Conservation (phyloP, 805 yeast species). For the Torulaspora maleeae region DNA sequence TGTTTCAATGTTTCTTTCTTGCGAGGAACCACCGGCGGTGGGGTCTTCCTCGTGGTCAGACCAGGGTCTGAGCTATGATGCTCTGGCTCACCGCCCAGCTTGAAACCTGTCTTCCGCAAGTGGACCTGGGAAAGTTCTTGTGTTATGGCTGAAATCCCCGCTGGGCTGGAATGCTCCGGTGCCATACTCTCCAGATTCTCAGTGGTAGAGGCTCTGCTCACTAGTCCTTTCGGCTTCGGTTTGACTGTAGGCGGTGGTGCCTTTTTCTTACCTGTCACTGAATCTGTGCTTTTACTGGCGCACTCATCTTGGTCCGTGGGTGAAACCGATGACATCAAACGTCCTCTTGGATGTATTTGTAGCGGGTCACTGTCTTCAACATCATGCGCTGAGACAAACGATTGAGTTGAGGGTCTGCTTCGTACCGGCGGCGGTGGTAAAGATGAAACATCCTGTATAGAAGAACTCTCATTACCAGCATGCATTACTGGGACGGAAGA, state of each 20-base stretch:
- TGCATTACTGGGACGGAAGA: neutral
- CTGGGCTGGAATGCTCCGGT: neutral
- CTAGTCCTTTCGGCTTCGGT: conserved; percentile 27
- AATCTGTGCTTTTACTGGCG: neutral
- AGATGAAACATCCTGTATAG: conserved; percentile 5
- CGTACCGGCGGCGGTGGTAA: conserved; percentile 31
- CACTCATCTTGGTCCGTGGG: neutral
- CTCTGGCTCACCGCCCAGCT: neutral
- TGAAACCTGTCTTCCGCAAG: conserved; percentile 16
- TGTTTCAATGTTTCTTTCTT: conserved; percentile 16
- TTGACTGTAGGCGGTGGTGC: conserved; percentile 28
- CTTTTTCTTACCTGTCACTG: conserved; percentile 3
- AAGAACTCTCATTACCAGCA: neutral
- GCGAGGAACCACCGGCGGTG: conserved; percentile 21
- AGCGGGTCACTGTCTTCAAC: neutral
- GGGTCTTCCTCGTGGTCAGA: neutral
- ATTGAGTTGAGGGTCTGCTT: conserved; percentile 1
- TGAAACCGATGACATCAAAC: neutral
- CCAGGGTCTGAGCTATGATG: neutral
- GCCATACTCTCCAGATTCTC: neutral
- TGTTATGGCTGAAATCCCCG: conserved; percentile 9
- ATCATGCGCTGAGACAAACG: neutral
- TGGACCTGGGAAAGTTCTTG: conserved; percentile 15
- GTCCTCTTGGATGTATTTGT: conserved; percentile 6
- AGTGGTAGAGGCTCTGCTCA: conserved; percentile 1